These are phyloP conservation scores for Papilionanthe hybrid DNA, from an alignment of 116 monocot genomes.

Conservation along the genomic window DNA sequence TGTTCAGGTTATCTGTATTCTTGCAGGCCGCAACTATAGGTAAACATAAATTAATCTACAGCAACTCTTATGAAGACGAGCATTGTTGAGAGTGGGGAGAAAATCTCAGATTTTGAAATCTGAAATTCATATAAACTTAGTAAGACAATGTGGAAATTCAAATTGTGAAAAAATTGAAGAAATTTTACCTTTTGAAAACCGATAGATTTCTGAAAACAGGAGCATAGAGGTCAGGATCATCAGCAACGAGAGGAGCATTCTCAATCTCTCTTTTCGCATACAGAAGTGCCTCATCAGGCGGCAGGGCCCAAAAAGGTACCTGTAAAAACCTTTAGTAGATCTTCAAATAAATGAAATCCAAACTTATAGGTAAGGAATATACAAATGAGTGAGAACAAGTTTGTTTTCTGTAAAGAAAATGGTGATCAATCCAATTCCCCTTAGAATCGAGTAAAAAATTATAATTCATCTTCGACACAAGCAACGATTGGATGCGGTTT, in stretches of 20 bases:
- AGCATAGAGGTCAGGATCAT: conserved; percentile 38
- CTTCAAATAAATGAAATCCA: neutral
- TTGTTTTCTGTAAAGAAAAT: too few species aligned
- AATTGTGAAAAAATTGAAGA: neutral
- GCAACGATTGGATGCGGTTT: neutral
- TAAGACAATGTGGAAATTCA: too few species aligned
- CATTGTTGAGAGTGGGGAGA: too few species aligned
- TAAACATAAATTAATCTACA: too few species aligned
- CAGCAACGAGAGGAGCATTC: conserved; percentile 22
- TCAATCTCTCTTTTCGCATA: conserved; percentile 42
- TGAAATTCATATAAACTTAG: too few species aligned
- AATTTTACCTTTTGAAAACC: conserved; percentile 39
- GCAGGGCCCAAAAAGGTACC: conserved; percentile 29
- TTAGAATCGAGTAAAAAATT: neutral
- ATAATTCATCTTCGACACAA: neutral
- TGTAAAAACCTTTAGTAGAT: conserved; percentile 6
- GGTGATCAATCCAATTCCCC: too few species aligned
- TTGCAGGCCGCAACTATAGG: too few species aligned
- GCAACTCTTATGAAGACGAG: too few species aligned
- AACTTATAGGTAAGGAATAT: neutral
- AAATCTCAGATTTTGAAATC: too few species aligned
- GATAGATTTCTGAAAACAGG: conserved; percentile 42
- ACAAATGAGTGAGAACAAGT: too few species aligned
- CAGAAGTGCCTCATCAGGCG: conserved; percentile 36
- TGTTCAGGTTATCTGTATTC: too few species aligned